These are phyloP conservation scores for Pleurotus tuber-regium DNA, from an alignment of 768 basidiomycete genomes.

Conservation along the genomic window DNA sequence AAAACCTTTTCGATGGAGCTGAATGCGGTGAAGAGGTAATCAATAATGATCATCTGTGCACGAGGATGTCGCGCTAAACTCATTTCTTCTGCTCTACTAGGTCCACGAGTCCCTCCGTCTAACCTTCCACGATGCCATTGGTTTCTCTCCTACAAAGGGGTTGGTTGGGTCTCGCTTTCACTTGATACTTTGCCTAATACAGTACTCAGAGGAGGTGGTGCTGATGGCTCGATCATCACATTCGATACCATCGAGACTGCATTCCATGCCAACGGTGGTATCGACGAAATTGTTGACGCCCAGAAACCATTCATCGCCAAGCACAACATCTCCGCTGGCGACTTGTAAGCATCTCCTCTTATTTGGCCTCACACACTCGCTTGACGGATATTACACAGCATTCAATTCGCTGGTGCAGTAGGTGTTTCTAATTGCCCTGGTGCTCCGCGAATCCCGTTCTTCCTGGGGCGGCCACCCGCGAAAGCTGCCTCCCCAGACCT, in stretches of 20 bases:
- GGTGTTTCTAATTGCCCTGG: constrained; percentile 41
- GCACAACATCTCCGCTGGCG: constrained; percentile 38
- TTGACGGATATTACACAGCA: constrained; percentile 21
- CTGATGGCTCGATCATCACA: constrained; percentile 48
- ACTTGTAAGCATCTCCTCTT: constrained; percentile 35
- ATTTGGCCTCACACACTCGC: neutral
- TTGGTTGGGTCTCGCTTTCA: no score
- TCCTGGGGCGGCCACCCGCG: constrained; percentile 34
- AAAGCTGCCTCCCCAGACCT: constrained; percentile 28
- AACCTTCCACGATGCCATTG: constrained; percentile 44
- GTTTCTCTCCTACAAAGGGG: constrained; percentile 33
- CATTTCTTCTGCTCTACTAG: neutral
- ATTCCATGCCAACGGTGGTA: constrained; percentile 42
- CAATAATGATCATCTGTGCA: no score
- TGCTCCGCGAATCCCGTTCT: constrained; percentile 40
- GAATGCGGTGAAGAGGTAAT: constrained; percentile 29
- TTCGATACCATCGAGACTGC: constrained; percentile 40
- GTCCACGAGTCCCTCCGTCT: constrained; percentile 30
- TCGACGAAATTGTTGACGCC: constrained; percentile 37
- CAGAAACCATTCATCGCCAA: constrained; percentile 31
- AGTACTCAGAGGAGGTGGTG: constrained; percentile 35
- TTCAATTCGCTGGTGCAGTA: constrained; percentile 47
- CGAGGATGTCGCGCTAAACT: no score
- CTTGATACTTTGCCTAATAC: neutral
- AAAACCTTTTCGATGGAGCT: constrained; percentile 24